Evolutionary conservation across 371 early-diverging fungal genomes (phyloP).

Genomic region (Polyrhizophydium stewartii): DNA sequence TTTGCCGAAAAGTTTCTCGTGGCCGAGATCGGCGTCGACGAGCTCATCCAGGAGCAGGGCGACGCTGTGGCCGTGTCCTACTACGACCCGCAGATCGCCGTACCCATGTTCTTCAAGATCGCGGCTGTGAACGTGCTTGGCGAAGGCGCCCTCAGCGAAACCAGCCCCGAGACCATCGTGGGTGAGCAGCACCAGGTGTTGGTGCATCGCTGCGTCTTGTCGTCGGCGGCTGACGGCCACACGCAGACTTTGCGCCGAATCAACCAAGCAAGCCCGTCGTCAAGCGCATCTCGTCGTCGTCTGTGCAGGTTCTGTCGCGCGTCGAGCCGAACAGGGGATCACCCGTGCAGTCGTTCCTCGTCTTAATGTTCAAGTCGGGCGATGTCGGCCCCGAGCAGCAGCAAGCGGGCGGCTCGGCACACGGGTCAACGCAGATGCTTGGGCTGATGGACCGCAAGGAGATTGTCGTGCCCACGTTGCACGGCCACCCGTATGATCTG

Average conservation of each 20-base stretch:
- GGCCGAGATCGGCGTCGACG: conserved; percentile 12
- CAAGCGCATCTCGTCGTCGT: conserved; percentile 16
- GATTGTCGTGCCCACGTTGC: neutral
- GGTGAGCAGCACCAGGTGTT: conserved; percentile 10
- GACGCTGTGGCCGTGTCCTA: conserved; percentile 10
- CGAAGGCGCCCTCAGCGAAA: conserved; percentile 19
- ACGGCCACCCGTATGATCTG: conserved; percentile 4
- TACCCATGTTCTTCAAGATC: conserved; percentile 32
- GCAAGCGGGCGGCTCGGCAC: neutral
- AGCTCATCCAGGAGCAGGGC: neutral
- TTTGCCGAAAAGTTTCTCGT: conserved; percentile 22
- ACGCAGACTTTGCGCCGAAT: conserved; percentile 22
- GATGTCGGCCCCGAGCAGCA: neutral
- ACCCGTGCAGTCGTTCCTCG: conserved; percentile 8
- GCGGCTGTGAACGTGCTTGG: conserved; percentile 33
- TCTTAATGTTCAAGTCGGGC: neutral
- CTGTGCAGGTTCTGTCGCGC: conserved; percentile 10
- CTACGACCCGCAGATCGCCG: conserved; percentile 20
- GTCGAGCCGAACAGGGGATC: conserved; percentile 15
- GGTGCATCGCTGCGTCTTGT: too few species aligned
- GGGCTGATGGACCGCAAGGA: neutral
- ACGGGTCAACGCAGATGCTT: too few species aligned
- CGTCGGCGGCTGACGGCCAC: too few species aligned
- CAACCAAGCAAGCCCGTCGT: conserved; percentile 21
- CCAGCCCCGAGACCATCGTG: conserved; percentile 14